phyloP scores from a whole-genome alignment of 2,329 filamentous ascomycete genomes.

The Aspergillus sp. region DNA sequence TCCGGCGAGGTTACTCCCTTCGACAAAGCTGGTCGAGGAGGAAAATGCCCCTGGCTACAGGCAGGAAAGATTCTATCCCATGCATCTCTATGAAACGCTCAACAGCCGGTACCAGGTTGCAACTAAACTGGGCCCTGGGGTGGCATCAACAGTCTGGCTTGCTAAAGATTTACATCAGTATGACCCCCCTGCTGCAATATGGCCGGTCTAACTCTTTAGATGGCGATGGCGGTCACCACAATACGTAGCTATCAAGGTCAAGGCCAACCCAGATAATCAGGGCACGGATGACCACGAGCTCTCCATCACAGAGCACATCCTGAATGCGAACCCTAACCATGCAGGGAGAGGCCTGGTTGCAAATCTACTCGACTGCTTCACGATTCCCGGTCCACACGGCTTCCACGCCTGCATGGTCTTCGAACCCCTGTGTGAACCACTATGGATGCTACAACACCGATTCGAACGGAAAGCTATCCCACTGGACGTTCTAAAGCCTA shows the following conservation, averaged over 20 bases:
- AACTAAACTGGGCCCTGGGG: slow-evolving; percentile 42
- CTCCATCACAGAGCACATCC: slow-evolving; percentile 31
- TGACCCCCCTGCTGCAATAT: not conserved
- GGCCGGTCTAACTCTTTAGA: slow-evolving; percentile 6
- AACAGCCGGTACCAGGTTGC: slow-evolving; percentile 37
- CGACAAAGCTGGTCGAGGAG: slow-evolving; percentile 13
- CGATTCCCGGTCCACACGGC: slow-evolving; percentile 25
- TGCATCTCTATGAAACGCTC: slow-evolving; percentile 22
- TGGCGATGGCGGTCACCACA: slow-evolving; percentile 24
- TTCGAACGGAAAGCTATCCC: slow-evolving; percentile 26
- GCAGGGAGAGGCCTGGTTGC: slow-evolving; percentile 30
- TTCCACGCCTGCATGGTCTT: slow-evolving; percentile 38
- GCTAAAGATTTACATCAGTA: slow-evolving; percentile 31
- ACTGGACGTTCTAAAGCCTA: slow-evolving; percentile 28
- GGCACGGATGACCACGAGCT: slow-evolving; percentile 26
- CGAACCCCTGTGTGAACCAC: slow-evolving; percentile 33
- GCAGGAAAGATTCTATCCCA: slow-evolving; percentile 13
- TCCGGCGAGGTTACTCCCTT: slow-evolving; percentile 7
- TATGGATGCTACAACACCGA: slow-evolving; percentile 30
- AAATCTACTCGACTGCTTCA: slow-evolving; percentile 35
- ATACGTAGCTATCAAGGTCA: slow-evolving; percentile 38
- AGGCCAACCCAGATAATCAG: slow-evolving; percentile 23
- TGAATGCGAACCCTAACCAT: slow-evolving; percentile 27
- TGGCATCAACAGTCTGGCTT: slow-evolving; percentile 43
- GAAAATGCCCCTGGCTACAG: slow-evolving; percentile 14